A percentile compares a stretch with the other conserved stretches of the same genome.
These are phyloP conservation scores for Diaporthe vaccinii DNA, from an alignment of 2,329 filamentous ascomycete species.

Conservation along the genomic window DNA sequence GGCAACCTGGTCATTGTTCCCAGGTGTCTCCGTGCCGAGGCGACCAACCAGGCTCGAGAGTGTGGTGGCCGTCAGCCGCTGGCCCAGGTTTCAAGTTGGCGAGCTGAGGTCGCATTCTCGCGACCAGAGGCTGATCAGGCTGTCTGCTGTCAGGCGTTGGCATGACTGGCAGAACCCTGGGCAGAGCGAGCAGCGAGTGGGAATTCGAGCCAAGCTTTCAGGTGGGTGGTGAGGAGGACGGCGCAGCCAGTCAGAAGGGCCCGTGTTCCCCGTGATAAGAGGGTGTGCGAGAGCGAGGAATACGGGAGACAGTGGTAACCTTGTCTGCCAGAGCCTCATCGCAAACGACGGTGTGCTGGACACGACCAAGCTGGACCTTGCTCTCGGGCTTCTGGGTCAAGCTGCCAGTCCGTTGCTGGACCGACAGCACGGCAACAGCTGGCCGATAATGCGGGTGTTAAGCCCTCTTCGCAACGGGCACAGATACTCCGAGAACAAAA, in stretches of 20 bases:
- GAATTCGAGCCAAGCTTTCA: constrained; percentile 21
- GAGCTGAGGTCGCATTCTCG: constrained; percentile 28
- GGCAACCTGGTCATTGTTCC: too few species aligned
- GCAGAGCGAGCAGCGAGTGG: not conserved
- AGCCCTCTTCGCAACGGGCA: not conserved
- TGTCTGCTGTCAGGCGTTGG: constrained; percentile 6
- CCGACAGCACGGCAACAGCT: not conserved
- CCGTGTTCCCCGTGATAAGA: not conserved
- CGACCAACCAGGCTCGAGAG: constrained; percentile 17
- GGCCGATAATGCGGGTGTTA: not conserved
- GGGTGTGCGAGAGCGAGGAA: not conserved
- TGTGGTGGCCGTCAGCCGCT: constrained; percentile 17
- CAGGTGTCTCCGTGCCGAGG: not conserved
- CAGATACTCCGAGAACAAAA: constrained; percentile 28
- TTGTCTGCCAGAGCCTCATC: constrained; percentile 31
- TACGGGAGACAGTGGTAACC: not conserved
- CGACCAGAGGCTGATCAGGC: constrained; percentile 22
- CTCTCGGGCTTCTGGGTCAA: constrained; percentile 6
- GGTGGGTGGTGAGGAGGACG: not conserved
- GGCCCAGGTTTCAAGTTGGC: constrained; percentile 34
- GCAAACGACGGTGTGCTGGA: constrained; percentile 2
- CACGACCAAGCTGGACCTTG: not conserved
- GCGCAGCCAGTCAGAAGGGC: constrained; percentile 11
- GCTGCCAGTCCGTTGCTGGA: constrained; percentile 12
- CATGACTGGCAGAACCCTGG: constrained; percentile 2